Base-by-base conservation (phyloP, 2,329 filamentous ascomycete genomes). In the Westerdykella ornata region DNA sequence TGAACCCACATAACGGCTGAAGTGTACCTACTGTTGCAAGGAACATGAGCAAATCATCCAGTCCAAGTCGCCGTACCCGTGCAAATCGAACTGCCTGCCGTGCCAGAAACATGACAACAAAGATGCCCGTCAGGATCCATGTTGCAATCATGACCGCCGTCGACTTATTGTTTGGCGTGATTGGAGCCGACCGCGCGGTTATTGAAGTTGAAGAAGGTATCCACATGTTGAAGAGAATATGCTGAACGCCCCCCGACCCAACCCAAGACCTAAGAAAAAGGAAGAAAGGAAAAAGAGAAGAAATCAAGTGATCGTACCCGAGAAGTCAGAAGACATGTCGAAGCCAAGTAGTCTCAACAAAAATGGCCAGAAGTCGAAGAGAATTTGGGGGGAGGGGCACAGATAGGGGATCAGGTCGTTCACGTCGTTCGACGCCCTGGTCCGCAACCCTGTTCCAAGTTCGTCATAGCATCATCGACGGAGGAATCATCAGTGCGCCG, bases 41-140 rank as follows among this genome's bases (percentile, higher is more conserved):
- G 3, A 62, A 36, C n/a, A 60, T 59, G 37, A 63, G 48, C 1
- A 58, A 33, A 29, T 63, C 61, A 40, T 65, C 61, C 14, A 57
- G 13, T 8, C 45, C 44, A 7, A 57, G 37, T 34, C 49, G 59
- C 37, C 54, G 48, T 16, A 53, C 47, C 4, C 59, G 48, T 2
- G 53, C 41, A 7, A 50, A 48, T 38, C 60, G 62, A 45, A 60
- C 56, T 11, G 47, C 36, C 38, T 59, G 51, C 14, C 59, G 51
- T 11, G 49, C 45, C 14, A 60, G 41, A 35, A 63, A 57, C 26
- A 56, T 44, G 7, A 56, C 14, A 6, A 57, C 35, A 2, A 57
- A 51, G 4, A 56, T 35, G n/a, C 42, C 48, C 32, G 57, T 41
- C 9, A 57, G 44, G 13, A 48, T 41, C 53, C 58, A 62, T 45